Evolutionary conservation across 352 stramenopile species (phyloP).

Genomic region (Pythium brassicae): DNA sequence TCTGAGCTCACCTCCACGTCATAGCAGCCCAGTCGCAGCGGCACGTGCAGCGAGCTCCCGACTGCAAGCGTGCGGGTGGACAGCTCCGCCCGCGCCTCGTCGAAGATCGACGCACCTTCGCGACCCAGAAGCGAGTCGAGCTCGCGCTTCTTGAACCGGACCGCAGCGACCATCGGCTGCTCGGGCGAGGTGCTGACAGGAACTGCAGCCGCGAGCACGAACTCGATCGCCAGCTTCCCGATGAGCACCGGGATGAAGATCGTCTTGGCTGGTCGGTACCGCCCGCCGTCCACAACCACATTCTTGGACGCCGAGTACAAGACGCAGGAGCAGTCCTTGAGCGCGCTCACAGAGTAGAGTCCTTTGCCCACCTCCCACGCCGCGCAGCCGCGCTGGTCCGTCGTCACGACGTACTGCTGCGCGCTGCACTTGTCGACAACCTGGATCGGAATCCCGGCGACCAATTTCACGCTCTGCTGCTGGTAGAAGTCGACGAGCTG

Average conservation of each 20-base stretch:
- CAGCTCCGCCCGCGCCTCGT: not conserved
- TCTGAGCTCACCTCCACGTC: slow-evolving; percentile 19
- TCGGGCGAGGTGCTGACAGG: not conserved
- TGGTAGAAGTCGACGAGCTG: slow-evolving; percentile 73
- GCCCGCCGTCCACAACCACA: slow-evolving; percentile 56
- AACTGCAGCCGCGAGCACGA: slow-evolving; percentile 10
- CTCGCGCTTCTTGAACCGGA: slow-evolving; percentile 4
- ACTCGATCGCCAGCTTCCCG: slow-evolving; percentile 39
- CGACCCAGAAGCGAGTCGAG: not conserved
- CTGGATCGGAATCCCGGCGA: slow-evolving; percentile 43
- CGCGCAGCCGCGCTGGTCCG: slow-evolving; percentile 33
- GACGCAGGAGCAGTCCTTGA: slow-evolving; percentile 54
- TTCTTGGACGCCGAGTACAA: slow-evolving; percentile 67
- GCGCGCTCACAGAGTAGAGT: slow-evolving; percentile 47
- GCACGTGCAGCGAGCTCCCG: slow-evolving; percentile 24
- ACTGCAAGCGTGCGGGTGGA: slow-evolving; percentile 5
- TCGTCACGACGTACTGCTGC: slow-evolving; percentile 36
- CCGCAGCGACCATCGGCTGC: not conserved
- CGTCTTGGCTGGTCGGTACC: slow-evolving; percentile 38
- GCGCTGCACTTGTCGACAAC: slow-evolving; percentile 56
- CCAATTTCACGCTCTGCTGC: slow-evolving; percentile 28
- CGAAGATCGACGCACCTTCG: not conserved
- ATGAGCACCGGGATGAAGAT: slow-evolving; percentile 59
- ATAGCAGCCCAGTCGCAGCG: slow-evolving; percentile 44
- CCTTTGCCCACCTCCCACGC: slow-evolving; percentile 56